Evolutionary conservation across 108 stramenopile genomes (phyloP), one percentile per base, ranked within the genome.

Genomic region (Nannochloropsis granulata): DNA sequence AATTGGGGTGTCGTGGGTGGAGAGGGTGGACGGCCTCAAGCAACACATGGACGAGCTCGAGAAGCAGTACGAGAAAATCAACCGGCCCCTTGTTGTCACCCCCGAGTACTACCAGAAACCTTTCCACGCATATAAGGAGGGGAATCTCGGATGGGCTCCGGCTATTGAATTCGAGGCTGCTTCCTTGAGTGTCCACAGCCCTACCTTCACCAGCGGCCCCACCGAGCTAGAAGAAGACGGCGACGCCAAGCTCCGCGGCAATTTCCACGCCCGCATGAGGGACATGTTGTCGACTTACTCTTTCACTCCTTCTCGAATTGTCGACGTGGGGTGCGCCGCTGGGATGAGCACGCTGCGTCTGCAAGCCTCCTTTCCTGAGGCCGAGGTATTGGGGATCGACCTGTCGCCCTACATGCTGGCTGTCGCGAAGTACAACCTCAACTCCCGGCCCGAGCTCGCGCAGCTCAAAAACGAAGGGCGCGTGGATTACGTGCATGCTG

Each of bases 391-490:
- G 34, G 89, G 89, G 45, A 80, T 90, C 14, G 90, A 90, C 81
- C 88, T 90, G 25, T 87, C 86, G 26, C 90, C 90, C 8, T 86
- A 90, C 90, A 89, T 90, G 88, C 89, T 90, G 8, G 86, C 90
- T 24, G 88, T 89, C 11, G 88, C 86, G 43, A 24, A 82, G 12
- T 78, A 85, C 85, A 45, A 80, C 43, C 88, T 85, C 25, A 45
- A 81, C 23, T 83, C 85, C 43, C 86, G 85, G 82, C 78, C 86
- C 81, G 85, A 85, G 78, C 12, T 43, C 23, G 24, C 44, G 23
- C 83, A 82, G 26, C 42, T 71, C 56, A 71, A 71, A n/a, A 16
- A 10, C 21, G 25, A 80, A 23, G 23, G 84, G n/a, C 42, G 81
- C 13, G 45, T 89, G 12, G 83, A 86, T 43, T 89, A 89, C 86